Conservation (phyloP, 2,329 filamentous ascomycete species). For the Aspergillus carbonarius region DNA sequence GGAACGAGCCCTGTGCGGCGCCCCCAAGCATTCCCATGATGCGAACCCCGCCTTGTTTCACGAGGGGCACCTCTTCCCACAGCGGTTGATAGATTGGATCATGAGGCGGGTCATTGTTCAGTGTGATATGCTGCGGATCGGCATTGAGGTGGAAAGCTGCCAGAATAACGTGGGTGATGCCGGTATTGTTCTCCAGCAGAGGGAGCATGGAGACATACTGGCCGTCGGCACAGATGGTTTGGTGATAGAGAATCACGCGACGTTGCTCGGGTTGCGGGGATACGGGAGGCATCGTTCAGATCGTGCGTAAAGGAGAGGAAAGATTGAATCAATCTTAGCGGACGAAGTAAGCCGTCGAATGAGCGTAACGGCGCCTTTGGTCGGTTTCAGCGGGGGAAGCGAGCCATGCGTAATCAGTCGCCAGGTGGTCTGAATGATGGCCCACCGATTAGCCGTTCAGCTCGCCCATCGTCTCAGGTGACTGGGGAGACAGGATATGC, state of each 20-base stretch:
- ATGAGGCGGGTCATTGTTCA: constrained; percentile 77
- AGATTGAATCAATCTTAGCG: background rate
- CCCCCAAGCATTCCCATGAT: constrained; percentile 87
- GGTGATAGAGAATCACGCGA: constrained; percentile 57
- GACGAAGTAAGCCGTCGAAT: background rate
- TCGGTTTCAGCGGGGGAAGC: background rate
- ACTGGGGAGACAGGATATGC: background rate
- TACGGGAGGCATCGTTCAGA: constrained; percentile 40
- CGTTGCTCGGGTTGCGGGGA: constrained; percentile 27
- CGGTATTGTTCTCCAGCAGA: constrained; percentile 58
- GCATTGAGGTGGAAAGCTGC: constrained; percentile 82
- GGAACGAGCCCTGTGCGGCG: constrained; percentile 73
- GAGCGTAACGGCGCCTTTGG: background rate
- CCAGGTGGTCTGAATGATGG: background rate
- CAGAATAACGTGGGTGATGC: constrained; percentile 78
- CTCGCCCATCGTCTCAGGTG: background rate
- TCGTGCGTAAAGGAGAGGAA: background rate
- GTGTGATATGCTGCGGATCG: constrained; percentile 64
- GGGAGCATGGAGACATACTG: constrained; percentile 63
- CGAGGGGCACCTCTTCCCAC: constrained; percentile 72
- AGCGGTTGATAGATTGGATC: constrained; percentile 67
- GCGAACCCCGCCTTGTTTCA: constrained; percentile 73
- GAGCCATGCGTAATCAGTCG: background rate
- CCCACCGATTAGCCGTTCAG: background rate
- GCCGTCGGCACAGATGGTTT: constrained; percentile 60